Base-by-base conservation (phyloP, 108 stramenopile species). In the Nannochloropsis gaditana region DNA sequence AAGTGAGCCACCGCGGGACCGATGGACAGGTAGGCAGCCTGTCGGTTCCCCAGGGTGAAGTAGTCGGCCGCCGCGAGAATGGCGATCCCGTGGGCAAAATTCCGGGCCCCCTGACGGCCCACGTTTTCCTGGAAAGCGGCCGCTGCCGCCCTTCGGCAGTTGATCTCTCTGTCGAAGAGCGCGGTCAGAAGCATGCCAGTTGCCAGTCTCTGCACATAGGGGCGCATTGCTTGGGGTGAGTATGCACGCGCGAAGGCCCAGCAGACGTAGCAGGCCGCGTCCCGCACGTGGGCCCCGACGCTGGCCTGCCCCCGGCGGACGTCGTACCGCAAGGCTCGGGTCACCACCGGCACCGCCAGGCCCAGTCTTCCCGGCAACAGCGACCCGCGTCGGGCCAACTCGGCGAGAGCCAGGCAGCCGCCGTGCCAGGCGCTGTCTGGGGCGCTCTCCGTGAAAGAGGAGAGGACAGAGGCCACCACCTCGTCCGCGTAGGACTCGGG, bases 191-290 rank as follows among this genome's bases (percentile, higher is more conserved):
- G 92, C 81, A 98, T 91, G 41, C 93, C 93, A 44, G 87, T 85
- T 79, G 92, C 93, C 44, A 99, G 90, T 5, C 88, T 85, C 11
- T 84, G 81, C 5, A 97, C 92, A 86, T 92, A 93, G 9, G 94
- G 87, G 42, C 89, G 88, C 91, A 97, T 86, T 17, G 94, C 90
- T 9, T 84, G 82, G 19, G 99, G 96, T 41, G 91, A 91, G 87
- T 98, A 99, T 9, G 99, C 97, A 73, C 99, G 90, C 9, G 97
- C 97, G 87, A 98, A 96, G 2, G 99, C 97, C 99, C 99, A 99
- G 87, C 94, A 97, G 10, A 97, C 96, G 86, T 99, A 99, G 84
- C 97, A 98, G 19, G 96, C 96, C 3, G 99, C 96, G 90, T 99
- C 99, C 19, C 99, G 90, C 43, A 99, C 99, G 85, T 99, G 95